Evolutionary conservation across 1,284 basidiomycete species (phyloP), one percentile per base, ranked within the genome.

Genomic region (Heliocybe sulcata): DNA sequence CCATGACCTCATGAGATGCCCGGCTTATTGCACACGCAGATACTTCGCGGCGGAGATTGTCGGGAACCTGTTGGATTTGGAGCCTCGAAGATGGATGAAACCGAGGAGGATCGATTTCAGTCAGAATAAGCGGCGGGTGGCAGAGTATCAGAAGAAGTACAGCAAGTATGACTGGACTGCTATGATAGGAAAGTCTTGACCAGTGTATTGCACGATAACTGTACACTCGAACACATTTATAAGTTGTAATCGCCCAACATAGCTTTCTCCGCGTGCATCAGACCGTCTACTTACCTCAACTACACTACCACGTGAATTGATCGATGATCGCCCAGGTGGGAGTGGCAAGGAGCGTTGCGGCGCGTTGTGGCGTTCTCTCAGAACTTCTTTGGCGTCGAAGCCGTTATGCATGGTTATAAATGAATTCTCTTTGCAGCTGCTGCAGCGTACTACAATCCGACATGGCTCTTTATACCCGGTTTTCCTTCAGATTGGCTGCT

Each of bases 1-100:
- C 6, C 31, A 14, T 38, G n/a, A 45, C 35, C 26, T 51, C 54
- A 29, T 54, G 38, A 49, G 2, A 19, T 38, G 26, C 54, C 23
- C 19, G 47, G 29, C 29, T 54, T 42, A 42, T n/a, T 54, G 53
- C 38, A 27, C 22, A 1, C 51, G 35, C 59, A 95, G 93, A 58
- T 96, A 90, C 67, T 99, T 99, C 69, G 96, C 94, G 0, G 87
- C 83, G 4, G 96, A 99, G 69, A 94, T 99, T 61, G 86, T 99
- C 57, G 94, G 96, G 1, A 95, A 92, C 62, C 69, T 98, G 50
- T 72, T 99, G 52, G 93, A 94, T 11, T 66, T 97, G 45, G 94
- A 96, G 66, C 87, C 93, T n/a, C 77, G 90, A 55, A 76, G 78
- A 61, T 98, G 95, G 94, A 76, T 89, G 54, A 80, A 83, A 60